These are phyloP conservation scores for Vigna reflexopilosa DNA, from an alignment of 306 rosid species.

Conservation along the genomic window DNA sequence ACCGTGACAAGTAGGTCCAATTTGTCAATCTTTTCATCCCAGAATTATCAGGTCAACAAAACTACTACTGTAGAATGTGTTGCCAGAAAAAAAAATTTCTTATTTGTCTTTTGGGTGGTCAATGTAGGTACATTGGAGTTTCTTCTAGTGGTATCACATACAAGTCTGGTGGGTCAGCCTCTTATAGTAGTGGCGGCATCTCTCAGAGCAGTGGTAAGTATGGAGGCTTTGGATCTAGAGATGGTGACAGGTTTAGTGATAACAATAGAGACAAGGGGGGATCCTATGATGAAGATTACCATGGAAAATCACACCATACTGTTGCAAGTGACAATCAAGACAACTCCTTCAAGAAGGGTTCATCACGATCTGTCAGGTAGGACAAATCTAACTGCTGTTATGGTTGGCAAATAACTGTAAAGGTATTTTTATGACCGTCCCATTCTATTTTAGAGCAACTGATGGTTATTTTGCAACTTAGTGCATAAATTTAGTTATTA, in stretches of 20 bases:
- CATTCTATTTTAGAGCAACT: conserved; percentile 15
- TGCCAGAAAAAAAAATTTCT: conserved; percentile 34
- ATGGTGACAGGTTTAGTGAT: conserved; percentile 64
- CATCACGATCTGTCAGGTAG: conserved; percentile 67
- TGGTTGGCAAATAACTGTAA: conserved; percentile 29
- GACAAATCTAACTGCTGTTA: conserved; percentile 33
- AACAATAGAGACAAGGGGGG: conserved; percentile 69
- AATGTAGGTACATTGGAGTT: conserved; percentile 85
- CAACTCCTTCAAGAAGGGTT: conserved; percentile 67
- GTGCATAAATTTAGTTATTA: conserved; percentile 17
- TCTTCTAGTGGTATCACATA: conserved; percentile 87
- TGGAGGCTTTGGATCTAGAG: conserved; percentile 66
- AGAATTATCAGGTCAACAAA: conserved; percentile 33
- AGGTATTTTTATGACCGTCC: conserved; percentile 13
- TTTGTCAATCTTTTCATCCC: conserved; percentile 29
- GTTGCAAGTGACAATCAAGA: conserved; percentile 53
- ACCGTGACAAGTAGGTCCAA: conserved; percentile 87
- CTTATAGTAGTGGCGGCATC: conserved; percentile 60
- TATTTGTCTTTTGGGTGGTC: conserved; percentile 42
- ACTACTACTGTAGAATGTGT: conserved; percentile 39
- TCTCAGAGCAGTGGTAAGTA: conserved; percentile 68
- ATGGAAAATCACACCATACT: conserved; percentile 58
- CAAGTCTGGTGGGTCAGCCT: conserved; percentile 77
- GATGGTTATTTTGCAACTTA: conserved; percentile 18
- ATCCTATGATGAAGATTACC: conserved; percentile 56